Evolutionary conservation across 257 asterid species (phyloP).

Genomic region (Cordia subcordata): DNA sequence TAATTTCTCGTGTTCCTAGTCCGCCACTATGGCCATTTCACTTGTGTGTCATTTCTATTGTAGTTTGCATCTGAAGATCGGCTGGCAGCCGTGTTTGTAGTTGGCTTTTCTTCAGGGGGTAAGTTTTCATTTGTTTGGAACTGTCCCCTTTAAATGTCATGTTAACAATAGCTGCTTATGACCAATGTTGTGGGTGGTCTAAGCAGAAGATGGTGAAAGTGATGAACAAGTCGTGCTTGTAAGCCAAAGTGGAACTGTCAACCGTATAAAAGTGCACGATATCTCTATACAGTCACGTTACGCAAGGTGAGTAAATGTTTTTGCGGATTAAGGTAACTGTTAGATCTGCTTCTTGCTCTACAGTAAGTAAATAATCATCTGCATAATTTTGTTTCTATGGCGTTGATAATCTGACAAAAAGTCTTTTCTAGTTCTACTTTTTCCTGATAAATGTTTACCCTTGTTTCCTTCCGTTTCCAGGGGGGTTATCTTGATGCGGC

Average conservation of each 20-base stretch:
- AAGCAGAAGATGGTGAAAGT: conserved; percentile 87
- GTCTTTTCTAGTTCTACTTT: not conserved
- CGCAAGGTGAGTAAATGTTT: conserved; percentile 70
- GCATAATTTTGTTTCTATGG: no score
- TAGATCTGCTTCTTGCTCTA: no score
- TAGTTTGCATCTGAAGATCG: conserved; percentile 80
- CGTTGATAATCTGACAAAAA: not conserved
- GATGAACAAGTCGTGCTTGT: conserved; percentile 96
- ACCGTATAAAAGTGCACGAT: conserved; percentile 92
- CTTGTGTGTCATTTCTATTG: not conserved
- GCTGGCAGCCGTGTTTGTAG: conserved; percentile 86
- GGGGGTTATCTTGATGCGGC: conserved; percentile 96
- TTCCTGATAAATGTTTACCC: not conserved
- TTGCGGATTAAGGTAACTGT: no score
- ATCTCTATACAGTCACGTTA: conserved; percentile 90
- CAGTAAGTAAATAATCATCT: no score
- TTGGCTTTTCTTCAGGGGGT: conserved; percentile 90
- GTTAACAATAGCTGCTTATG: conserved; percentile 7
- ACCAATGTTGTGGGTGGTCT: conserved; percentile 9
- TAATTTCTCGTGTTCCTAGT: not conserved
- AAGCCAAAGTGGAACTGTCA: conserved; percentile 98
- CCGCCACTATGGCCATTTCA: not conserved
- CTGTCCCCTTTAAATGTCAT: not conserved
- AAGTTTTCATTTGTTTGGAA: not conserved
- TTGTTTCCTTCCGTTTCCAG: conserved; percentile 26